Evolutionary conservation across 2,329 filamentous ascomycete species (phyloP).

Genomic region (Xylaria polymorpha): DNA sequence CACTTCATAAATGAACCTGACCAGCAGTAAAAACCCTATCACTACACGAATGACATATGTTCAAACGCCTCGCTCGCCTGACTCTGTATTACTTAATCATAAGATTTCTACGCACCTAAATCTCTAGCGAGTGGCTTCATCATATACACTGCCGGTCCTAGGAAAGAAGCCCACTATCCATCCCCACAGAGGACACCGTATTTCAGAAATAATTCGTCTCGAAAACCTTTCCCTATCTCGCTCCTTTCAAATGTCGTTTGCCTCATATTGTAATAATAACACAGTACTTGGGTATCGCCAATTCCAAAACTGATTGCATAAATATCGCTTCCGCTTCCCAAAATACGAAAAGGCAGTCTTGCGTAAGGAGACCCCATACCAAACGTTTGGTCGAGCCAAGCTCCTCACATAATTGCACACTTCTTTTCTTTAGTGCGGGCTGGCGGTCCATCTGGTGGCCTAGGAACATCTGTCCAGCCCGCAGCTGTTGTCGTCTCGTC

Average conservation of each 20-base stretch:
- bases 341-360: neutral
- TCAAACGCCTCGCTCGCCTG: neutral
- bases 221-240: neutral
- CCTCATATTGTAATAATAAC: conserved; percentile 5
- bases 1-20: neutral
- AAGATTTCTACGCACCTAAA: conserved; percentile 15
- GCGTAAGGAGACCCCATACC: neutral
- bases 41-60: neutral
- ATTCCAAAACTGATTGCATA: conserved; percentile 15
- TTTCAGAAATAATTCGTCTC: neutral
- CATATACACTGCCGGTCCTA: conserved; percentile 1
- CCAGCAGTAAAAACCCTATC: neutral
- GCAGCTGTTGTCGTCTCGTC: conserved; percentile 56
- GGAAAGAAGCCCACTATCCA: conserved; percentile 5
- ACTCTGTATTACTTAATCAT: neutral
- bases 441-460: conserved; percentile 44
- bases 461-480: conserved; percentile 66
- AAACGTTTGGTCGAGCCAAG: neutral
- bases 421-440: conserved; percentile 57
- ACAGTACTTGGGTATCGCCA: conserved; percentile 24
- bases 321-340: conserved; percentile 8
- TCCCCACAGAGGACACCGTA: neutral
- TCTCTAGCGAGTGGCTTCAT: conserved; percentile 8
- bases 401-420: conserved; percentile 64
- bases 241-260: neutral